Evolutionary conservation across 306 rosid species (phyloP), one percentile per base, ranked within the genome.

Genomic region (Alnus rubra): DNA sequence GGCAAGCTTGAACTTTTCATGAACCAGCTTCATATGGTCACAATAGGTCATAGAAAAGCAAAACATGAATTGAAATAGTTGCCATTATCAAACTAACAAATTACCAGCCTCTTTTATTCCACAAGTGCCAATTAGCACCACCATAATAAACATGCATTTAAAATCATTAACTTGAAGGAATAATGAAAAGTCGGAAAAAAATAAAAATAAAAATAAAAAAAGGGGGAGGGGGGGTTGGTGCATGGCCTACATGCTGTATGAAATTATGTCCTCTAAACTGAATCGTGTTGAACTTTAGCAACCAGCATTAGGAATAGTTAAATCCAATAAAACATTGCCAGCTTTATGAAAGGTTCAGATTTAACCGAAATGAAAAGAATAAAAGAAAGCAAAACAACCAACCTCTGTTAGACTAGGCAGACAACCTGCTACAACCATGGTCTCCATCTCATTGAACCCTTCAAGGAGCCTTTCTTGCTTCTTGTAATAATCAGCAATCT

Each of bases 371-470:
- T 12, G 49, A 51, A 51, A 51, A 51, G n/a, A 16, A 52, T 5
- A 14, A 13, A 51, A 51, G 14, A 51, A 4, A 51, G 4, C 12
- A 62, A n/a, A 79, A 79, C 14, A 80, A 79, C 76, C 37, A 68
- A 93, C 98, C 90, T 89, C 91, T 4, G 97, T 82, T 9, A 87
- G 97, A 83, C 79, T 62, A 1, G 93, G 98, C 70, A 79, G 75
- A 78, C 45, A 70, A 49, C 97, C 97, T 11, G 71, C 77, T 81
- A 84, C 97, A 68, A 77, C n/a, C 87, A 93, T 82, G 67, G 85
- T 74, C 69, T 93, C 98, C 97, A 93, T 91, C 85, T 91, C 98
- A 77, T 7, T 87, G 74, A 73, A 93, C 60, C 93, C 98, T 82
- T 91, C 93, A 71, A 93, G 89, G 59, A 91, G 94, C 71, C 89